Percentiles rank a stretch among this genome's conserved stretches.
Conservation (phyloP, 139 green algal genomes). For the Axilococcus clingmanii region DNA sequence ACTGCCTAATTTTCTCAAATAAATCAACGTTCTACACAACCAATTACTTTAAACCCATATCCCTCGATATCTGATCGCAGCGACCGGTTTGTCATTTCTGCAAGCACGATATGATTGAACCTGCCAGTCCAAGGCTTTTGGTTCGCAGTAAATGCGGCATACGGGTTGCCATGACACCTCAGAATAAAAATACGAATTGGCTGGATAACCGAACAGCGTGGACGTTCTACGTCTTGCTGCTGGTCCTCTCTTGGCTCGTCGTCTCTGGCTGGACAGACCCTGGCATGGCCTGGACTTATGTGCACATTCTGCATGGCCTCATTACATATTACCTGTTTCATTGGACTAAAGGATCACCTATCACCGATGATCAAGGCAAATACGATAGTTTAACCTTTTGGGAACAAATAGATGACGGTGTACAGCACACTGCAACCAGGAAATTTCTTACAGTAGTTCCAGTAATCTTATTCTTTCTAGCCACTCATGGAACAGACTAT, state of each 20-base stretch:
- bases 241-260: conserved; percentile 62
- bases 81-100: too few species aligned
- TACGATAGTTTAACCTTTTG: conserved; percentile 84
- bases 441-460: conserved; percentile 84
- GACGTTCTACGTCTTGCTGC: conserved; percentile 63
- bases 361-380: conserved; percentile 62
- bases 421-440: conserved; percentile 63
- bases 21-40: too few species aligned
- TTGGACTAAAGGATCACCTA: conserved; percentile 75
- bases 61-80: too few species aligned
- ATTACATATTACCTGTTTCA: conserved; percentile 81
- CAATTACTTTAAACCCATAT: too few species aligned
- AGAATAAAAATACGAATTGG: conserved; percentile 34
- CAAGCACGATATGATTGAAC: too few species aligned
- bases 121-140: conserved; percentile 1
- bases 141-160: too few species aligned
- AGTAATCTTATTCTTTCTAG: conserved; percentile 72
- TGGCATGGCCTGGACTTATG: conserved; percentile 80
- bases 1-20: too few species aligned
- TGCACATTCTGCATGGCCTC: conserved; percentile 70
- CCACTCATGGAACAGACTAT: conserved; percentile 76
- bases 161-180: background rate
- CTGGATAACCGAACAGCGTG: conserved; percentile 39
- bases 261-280: conserved; percentile 48
- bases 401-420: conserved; percentile 67